Evolutionary conservation across 441 rosid genomes (phyloP), one percentile per base, ranked within the genome.

Genomic region (Gossypium armourianum): DNA sequence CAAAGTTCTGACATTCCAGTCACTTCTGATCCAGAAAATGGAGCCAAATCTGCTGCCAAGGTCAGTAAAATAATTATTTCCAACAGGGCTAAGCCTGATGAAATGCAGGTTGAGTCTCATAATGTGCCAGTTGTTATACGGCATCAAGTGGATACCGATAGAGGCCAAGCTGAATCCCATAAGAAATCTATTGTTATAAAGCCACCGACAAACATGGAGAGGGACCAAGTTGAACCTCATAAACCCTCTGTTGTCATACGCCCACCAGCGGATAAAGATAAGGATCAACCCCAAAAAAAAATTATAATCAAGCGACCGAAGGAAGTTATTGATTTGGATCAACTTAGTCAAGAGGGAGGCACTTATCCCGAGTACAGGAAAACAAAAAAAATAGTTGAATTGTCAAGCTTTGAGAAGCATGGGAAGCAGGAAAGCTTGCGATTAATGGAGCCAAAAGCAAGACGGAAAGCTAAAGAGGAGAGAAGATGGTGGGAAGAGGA

Each of bases 401-500:
- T 92, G 66, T 84, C 96, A 9, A 86, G 88, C 79, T 83, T 83
- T 36, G 93, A 84, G 74, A 85, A 78, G 76, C 82, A 67, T 23
- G 74, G 82, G 55, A 80, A 75, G 72, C 88, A 83, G 66, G 85
- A 79, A 59, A 82, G 68, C 62, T 68, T 72, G 62, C 76, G 56
- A 72, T 72, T 83, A 71, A 19, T 72, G 54, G 91, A 82, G 56
- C 86, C 82, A 28, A 80, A 90, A 10, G 50, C 82, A 53, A 84
- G 79, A 81, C 84, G 82, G 82, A 85, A 87, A 73, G 83, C 79
- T 32, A 80, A 83, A 70, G 91, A 86, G 71, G 93, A 90, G 63
- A 84, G 82, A 73, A 86, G 82, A 45, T 82, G 84, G 88, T 88
- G 91, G 96, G 96, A 86, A 77, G 97, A 88, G 77, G 95, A 86